Percentiles rank a stretch among this genome's conserved stretches.
Conservation (phyloP, 2,329 filamentous ascomycete species). For the Alternaria rosae region DNA sequence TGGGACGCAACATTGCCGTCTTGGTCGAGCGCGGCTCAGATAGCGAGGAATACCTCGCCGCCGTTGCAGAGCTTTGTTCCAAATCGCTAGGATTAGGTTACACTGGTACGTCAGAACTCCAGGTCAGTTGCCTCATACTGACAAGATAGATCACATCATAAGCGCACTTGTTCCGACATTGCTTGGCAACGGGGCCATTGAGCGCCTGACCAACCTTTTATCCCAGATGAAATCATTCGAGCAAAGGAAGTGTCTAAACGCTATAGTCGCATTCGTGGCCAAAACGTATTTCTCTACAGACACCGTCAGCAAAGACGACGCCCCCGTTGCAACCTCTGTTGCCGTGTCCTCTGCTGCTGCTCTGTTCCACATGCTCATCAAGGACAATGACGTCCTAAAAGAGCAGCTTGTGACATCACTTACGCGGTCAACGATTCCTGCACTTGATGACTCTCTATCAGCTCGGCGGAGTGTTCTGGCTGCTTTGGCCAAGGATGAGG, state of each 20-base stretch:
- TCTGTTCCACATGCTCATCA: conserved; percentile 33
- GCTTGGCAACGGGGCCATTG: conserved; percentile 18
- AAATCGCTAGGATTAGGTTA: conserved; percentile 77
- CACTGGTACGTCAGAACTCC: conserved; percentile 55
- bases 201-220: conserved; percentile 48
- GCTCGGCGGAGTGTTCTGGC: conserved; percentile 51
- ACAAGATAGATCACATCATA: conserved; percentile 31
- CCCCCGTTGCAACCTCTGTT: conserved; percentile 20
- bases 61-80: conserved; percentile 56
- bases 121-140: background rate
- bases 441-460: conserved; percentile 38
- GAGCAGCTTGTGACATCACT: conserved; percentile 46
- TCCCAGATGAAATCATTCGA: conserved; percentile 56
- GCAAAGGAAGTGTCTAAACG: conserved; percentile 55
- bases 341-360: conserved; percentile 34
- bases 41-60: conserved; percentile 44
- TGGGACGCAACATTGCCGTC: conserved; percentile 68
- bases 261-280: conserved; percentile 36
- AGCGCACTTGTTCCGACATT: conserved; percentile 24
- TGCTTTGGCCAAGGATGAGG: conserved; percentile 49
- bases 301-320: conserved; percentile 17
- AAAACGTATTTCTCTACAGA: conserved; percentile 30
- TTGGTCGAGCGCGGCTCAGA: conserved; percentile 53
- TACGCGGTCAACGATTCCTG: conserved; percentile 49
- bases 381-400: conserved; percentile 37